A percentile compares a stretch with the other conserved stretches of the same genome.
These are phyloP conservation scores for Ogataea corticis DNA, from an alignment of 805 yeast species.

Conservation along the genomic window DNA sequence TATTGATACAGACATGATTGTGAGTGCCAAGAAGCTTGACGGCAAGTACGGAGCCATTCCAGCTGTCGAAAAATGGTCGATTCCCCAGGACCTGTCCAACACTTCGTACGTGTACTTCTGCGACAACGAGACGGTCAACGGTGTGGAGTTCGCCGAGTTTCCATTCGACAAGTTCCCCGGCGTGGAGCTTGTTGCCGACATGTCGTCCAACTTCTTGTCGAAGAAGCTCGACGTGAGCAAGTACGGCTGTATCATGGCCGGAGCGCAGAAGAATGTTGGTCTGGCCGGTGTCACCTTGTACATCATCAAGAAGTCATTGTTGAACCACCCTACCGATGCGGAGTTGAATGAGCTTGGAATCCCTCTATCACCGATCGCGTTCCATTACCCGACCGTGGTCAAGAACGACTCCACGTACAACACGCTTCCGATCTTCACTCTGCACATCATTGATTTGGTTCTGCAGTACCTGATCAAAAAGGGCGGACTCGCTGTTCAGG, in stretches of 20 bases:
- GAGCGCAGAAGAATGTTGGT: conserved; percentile 98
- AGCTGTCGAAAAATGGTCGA: conserved; percentile 59
- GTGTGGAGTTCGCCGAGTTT: conserved; percentile 68
- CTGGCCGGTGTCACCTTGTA: conserved; percentile 93
- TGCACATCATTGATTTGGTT: conserved; percentile 82
- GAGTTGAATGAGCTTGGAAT: conserved; percentile 57
- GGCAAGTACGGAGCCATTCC: conserved; percentile 74
- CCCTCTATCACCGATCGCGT: conserved; percentile 88
- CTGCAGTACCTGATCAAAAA: conserved; percentile 56
- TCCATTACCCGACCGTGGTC: conserved; percentile 83
- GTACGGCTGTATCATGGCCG: conserved; percentile 91
- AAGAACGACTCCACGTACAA: conserved; percentile 91
- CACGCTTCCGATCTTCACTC: conserved; percentile 91
- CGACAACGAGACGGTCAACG: conserved; percentile 97
- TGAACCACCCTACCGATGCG: conserved; percentile 65
- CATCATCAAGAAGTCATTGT: conserved; percentile 78
- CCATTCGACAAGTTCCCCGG: conserved; percentile 60
- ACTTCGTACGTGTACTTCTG: conserved; percentile 87
- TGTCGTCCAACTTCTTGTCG: conserved; percentile 91
- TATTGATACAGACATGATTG: conserved; percentile 65
- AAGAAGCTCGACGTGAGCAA: conserved; percentile 76
- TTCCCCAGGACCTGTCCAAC: conserved; percentile 56
- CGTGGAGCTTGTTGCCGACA: conserved; percentile 86
- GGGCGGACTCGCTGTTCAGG: conserved; percentile 76
- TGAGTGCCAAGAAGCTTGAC: conserved; percentile 56